phyloP scores from a whole-genome alignment of 2,329 filamentous ascomycete species.

The Capronia coronata region DNA sequence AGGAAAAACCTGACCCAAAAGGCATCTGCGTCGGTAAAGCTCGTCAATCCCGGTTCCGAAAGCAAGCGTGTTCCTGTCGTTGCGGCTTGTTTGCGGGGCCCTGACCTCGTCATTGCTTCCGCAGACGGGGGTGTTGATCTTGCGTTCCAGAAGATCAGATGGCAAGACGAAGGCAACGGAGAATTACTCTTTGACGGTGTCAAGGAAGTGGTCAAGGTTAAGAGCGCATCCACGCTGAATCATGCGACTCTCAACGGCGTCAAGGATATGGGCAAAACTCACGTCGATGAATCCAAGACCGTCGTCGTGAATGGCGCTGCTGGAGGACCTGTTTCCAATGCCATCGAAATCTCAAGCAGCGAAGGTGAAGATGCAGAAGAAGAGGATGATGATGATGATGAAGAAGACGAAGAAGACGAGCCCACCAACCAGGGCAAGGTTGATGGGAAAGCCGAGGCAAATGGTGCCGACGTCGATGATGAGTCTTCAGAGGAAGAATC shows the following conservation, averaged over 20 bases:
- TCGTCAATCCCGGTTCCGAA: slow-evolving; percentile 40
- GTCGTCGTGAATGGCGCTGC: slow-evolving; percentile 41
- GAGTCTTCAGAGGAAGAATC: slow-evolving; percentile 24
- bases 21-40: slow-evolving; percentile 41
- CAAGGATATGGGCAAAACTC: slow-evolving; percentile 45
- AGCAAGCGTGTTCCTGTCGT: slow-evolving; percentile 39
- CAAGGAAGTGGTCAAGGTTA: slow-evolving; percentile 41
- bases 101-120: slow-evolving; percentile 44
- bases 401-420: slow-evolving; percentile 2
- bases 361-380: slow-evolving; percentile 37
- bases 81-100: slow-evolving; percentile 41
- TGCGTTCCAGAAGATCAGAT: slow-evolving; percentile 45
- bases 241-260: slow-evolving; percentile 49
- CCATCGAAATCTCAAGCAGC: slow-evolving; percentile 46
- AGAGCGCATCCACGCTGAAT: slow-evolving; percentile 38
- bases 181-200: slow-evolving; percentile 39
- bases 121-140: slow-evolving; percentile 46
- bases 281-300: slow-evolving; percentile 53
- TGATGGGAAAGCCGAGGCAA: slow-evolving; percentile 1
- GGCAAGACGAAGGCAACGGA: slow-evolving; percentile 42
- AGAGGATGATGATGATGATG: slow-evolving; percentile 15
- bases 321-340: slow-evolving; percentile 36
- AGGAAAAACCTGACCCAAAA: slow-evolving; percentile 39
- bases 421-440: background rate
- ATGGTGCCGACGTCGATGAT: background rate